Base-by-base conservation (phyloP, 2,329 filamentous ascomycete genomes). In the Neobulgaria alba region DNA sequence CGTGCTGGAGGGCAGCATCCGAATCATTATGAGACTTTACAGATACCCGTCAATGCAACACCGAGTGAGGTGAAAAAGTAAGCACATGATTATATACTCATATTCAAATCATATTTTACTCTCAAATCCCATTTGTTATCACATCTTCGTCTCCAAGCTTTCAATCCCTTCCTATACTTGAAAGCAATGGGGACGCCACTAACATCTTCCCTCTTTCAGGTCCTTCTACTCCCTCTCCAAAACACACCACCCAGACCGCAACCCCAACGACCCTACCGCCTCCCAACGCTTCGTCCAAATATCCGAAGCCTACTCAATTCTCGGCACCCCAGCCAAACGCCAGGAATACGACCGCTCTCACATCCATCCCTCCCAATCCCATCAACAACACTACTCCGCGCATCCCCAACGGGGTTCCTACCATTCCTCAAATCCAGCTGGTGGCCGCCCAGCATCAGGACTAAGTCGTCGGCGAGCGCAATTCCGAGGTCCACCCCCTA, bases 221-320 rank as follows among this genome's bases (percentile, higher is more conserved):
- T 77, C 77, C 52, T 98, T 95, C 75, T 96, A 95, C 72, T 65
- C 73, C 46, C 84, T 96, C 61, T 95, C 88, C 58, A 94, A 95
- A 65, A 67, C 74, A 39, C 82, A 95, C 72, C 92, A 98, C 64
- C 92, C 92, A 1, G 92, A 98, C 71, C 79, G 80, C 60, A 93
- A 96, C 69, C 85, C 73, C 45, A 59, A 74, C 53, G 82, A 95
- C 63, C 82, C 85, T 3, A 60, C 66, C 43, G 84, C 89, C 47
- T 71, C 79, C 3, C 67, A 75, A 43, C 84, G 81, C 59, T 98
- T 95, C 71, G 78, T 88, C 62, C 73, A 77, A 53, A 82, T 95
- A 60, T 83, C 78, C 59, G 83, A 92, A 60, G 88, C 89, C 52
- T 95, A 95, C 69, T 71, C 77, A 43, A 63, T 84, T 33, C 82